These are phyloP conservation scores for Clonostachys sp. DNA, from an alignment of 2,329 filamentous ascomycete species.

Conservation along the genomic window DNA sequence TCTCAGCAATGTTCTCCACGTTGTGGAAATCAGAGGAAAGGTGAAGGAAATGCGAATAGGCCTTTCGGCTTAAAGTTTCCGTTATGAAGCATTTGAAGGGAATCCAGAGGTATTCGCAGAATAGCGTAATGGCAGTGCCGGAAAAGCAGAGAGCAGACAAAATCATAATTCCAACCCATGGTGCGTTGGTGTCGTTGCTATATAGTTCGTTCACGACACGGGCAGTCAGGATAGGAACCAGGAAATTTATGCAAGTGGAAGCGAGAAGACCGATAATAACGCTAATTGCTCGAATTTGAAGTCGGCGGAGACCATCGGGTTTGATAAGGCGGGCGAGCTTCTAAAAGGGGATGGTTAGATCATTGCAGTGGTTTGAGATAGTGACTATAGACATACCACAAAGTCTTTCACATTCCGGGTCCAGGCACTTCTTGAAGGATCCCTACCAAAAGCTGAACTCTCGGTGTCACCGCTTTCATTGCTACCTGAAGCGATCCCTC, in stretches of 20 bases:
- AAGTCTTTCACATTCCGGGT: slow-evolving; percentile 61
- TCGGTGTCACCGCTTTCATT: too few relatives aligned
- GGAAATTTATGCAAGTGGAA: slow-evolving; percentile 68
- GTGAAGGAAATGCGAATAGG: slow-evolving; percentile 55
- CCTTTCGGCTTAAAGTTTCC: slow-evolving; percentile 46
- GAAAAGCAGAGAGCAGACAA: slow-evolving; percentile 46
- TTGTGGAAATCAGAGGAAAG: slow-evolving; percentile 59
- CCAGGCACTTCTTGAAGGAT: too few relatives aligned
- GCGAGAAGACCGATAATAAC: slow-evolving; percentile 65
- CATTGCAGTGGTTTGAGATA: not conserved
- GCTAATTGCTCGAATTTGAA: slow-evolving; percentile 65
- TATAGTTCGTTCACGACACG: slow-evolving; percentile 69
- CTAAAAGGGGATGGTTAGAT: slow-evolving; percentile 23
- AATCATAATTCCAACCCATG: slow-evolving; percentile 49
- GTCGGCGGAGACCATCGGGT: slow-evolving; percentile 59
- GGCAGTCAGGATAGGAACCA: slow-evolving; percentile 78
- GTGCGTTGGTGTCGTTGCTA: slow-evolving; percentile 37
- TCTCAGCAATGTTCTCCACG: slow-evolving; percentile 54
- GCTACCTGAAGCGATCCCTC: too few relatives aligned
- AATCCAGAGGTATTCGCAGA: slow-evolving; percentile 52
- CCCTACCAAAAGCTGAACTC: too few relatives aligned
- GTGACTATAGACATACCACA: slow-evolving; percentile 31
- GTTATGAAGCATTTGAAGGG: slow-evolving; percentile 54
- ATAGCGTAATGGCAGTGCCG: slow-evolving; percentile 47
- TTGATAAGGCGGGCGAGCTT: slow-evolving; percentile 77